These are phyloP conservation scores for Diaporthe aspalathi DNA, from an alignment of 2,329 filamentous ascomycete species.

Conservation along the genomic window DNA sequence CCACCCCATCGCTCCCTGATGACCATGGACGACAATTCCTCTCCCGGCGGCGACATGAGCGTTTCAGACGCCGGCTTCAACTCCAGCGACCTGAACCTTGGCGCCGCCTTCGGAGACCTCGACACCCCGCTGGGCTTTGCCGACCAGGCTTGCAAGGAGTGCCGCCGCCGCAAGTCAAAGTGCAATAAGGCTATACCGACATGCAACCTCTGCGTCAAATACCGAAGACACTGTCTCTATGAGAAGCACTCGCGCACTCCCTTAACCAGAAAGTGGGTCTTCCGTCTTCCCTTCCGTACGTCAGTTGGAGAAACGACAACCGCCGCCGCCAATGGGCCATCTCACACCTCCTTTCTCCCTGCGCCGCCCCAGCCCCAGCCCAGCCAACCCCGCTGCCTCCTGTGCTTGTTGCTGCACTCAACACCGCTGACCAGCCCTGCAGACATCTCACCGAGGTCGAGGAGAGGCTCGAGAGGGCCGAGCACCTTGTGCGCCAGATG, in stretches of 20 bases:
- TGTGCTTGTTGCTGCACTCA: not conserved
- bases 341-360: not conserved
- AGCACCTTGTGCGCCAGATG: conserved; percentile 48
- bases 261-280: conserved; percentile 56
- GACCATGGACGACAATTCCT: conserved; percentile 38
- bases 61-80: conserved; percentile 35
- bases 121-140: conserved; percentile 39
- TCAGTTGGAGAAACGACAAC: conserved; percentile 16
- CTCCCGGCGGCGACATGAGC: conserved; percentile 34
- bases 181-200: conserved; percentile 53
- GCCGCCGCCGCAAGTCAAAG: conserved; percentile 53
- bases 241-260: conserved; percentile 61
- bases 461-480: conserved; percentile 51
- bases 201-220: conserved; percentile 55
- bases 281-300: conserved; percentile 34
- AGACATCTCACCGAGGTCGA: conserved; percentile 58
- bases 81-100: conserved; percentile 34
- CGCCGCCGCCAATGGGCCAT: not conserved
- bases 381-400: not conserved
- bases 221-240: conserved; percentile 59
- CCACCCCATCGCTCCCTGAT: not conserved
- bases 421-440: conserved; percentile 33
- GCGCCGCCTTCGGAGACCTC: conserved; percentile 39
- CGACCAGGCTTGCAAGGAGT: conserved; percentile 55
- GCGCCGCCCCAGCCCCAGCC: conserved; percentile 16